These are phyloP conservation scores for Cordyceps fumosorosea DNA, from an alignment of 2,329 filamentous ascomycete species.

Conservation along the genomic window DNA sequence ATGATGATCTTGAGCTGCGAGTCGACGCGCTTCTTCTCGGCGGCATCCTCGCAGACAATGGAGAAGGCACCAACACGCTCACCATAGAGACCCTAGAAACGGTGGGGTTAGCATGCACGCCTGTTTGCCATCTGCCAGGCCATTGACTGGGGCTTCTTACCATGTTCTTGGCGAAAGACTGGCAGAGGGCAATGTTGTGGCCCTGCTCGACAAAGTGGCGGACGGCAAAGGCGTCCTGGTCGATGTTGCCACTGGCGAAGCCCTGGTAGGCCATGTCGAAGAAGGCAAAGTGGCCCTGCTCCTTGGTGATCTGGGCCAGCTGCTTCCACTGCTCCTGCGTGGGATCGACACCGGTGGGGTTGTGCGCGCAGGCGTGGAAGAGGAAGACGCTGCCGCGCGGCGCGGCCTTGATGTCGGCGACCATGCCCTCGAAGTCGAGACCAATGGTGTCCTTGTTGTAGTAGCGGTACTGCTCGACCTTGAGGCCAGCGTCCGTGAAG, in stretches of 20 bases:
- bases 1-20: conserved; percentile 98
- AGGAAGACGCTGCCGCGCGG: conserved; percentile 84
- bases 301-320: conserved; percentile 82
- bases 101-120: background rate
- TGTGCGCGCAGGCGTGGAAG: conserved; percentile 95
- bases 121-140: background rate
- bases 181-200: conserved; percentile 79
- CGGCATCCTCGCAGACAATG: conserved; percentile 73
- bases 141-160: conserved; percentile 34
- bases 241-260: conserved; percentile 86
- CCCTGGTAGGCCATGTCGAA: conserved; percentile 99
- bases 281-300: conserved; percentile 84
- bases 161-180: conserved; percentile 99
- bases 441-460: conserved; percentile 99
- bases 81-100: conserved; percentile 77
- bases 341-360: conserved; percentile 94
- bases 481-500: conserved; percentile 86
- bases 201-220: conserved; percentile 90
- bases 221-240: conserved; percentile 89
- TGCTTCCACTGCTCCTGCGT: conserved; percentile 86
- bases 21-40: conserved; percentile 93
- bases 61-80: conserved; percentile 98
- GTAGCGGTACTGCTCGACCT: conserved; percentile 94
- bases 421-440: conserved; percentile 90
- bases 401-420: conserved; percentile 83